Evolutionary conservation across 352 stramenopile genomes (phyloP).

Genomic region (Thraustochytrium sp.): DNA sequence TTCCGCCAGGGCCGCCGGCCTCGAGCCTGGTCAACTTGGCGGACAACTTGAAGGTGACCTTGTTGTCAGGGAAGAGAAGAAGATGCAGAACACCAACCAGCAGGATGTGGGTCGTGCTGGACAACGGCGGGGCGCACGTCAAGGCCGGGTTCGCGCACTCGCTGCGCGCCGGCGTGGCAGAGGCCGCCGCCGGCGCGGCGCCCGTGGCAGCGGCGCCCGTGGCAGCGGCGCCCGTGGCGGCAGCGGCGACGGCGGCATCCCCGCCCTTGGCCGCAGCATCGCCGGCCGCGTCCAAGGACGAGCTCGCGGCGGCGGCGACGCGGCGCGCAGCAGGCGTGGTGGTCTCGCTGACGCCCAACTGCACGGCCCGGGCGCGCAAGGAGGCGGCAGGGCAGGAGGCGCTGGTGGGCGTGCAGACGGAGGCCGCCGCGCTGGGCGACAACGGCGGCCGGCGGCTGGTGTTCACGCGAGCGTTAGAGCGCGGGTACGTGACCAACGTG

Average conservation of each 20-base stretch:
- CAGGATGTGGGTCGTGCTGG: neutral
- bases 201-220: neutral
- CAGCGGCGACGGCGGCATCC: neutral
- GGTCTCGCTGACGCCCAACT: neutral
- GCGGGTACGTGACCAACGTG: conserved; percentile 57
- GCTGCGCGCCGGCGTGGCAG: too few relatives aligned
- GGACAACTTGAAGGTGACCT: too few relatives aligned
- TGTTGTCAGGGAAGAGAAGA: too few relatives aligned
- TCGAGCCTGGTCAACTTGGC: too few relatives aligned
- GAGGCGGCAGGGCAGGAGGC: neutral
- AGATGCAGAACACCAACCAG: neutral
- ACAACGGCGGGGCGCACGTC: conserved; percentile 4
- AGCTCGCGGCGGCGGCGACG: neutral
- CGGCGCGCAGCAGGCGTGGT: neutral
- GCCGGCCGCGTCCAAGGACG: neutral
- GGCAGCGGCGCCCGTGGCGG: neutral
- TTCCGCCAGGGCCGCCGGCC: too few relatives aligned
- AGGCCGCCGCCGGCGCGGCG: neutral
- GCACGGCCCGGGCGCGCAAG: neutral
- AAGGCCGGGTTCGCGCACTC: neutral
- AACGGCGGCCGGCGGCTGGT: neutral
- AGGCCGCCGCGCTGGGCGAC: neutral
- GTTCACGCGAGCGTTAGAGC: conserved; percentile 51
- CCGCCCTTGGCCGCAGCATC: too few relatives aligned
- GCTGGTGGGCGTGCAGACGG: neutral